These are phyloP conservation scores for Lodderomyces margitis DNA, from an alignment of 1,139 yeast genomes.

Conservation along the genomic window DNA sequence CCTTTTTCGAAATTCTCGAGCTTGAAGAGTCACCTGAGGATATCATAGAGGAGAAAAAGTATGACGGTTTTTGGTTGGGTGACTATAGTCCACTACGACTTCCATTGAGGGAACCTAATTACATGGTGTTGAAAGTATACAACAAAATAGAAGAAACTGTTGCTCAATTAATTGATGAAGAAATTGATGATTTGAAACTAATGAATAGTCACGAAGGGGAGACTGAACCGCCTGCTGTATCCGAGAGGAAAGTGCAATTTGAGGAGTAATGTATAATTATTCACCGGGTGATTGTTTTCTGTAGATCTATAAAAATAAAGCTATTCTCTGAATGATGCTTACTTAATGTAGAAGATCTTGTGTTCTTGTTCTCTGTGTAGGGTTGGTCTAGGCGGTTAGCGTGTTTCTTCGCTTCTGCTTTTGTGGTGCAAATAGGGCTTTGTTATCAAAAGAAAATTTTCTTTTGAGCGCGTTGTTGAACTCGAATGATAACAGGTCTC, in stretches of 20 bases:
- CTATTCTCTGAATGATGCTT: neutral
- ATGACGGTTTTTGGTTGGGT: constrained; percentile 47
- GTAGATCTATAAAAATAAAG: too few species aligned
- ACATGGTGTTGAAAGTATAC: constrained; percentile 49
- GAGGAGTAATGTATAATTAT: too few species aligned
- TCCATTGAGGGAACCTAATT: constrained; percentile 67
- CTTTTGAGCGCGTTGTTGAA: too few species aligned
- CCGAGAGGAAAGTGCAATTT: constrained; percentile 1
- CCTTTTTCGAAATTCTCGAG: constrained; percentile 19
- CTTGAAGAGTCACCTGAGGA: constrained; percentile 3
- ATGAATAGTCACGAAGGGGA: neutral
- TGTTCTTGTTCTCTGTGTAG: neutral
- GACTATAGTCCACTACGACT: constrained; percentile 63
- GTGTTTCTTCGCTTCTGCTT: neutral
- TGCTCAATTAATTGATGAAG: constrained; percentile 17
- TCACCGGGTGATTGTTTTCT: too few species aligned
- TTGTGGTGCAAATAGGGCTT: neutral
- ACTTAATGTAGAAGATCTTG: neutral
- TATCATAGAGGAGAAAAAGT: neutral
- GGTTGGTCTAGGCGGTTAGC: too few species aligned
- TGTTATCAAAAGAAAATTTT: too few species aligned
- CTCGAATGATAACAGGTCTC: neutral
- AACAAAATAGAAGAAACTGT: constrained; percentile 24
- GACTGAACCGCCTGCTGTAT: neutral
- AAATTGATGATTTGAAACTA: constrained; percentile 14